Percentiles rank a stretch among this genome's conserved stretches.
Evolutionary conservation across 1,139 yeast species (phyloP).

Genomic region (Hansenula lynferdii): DNA sequence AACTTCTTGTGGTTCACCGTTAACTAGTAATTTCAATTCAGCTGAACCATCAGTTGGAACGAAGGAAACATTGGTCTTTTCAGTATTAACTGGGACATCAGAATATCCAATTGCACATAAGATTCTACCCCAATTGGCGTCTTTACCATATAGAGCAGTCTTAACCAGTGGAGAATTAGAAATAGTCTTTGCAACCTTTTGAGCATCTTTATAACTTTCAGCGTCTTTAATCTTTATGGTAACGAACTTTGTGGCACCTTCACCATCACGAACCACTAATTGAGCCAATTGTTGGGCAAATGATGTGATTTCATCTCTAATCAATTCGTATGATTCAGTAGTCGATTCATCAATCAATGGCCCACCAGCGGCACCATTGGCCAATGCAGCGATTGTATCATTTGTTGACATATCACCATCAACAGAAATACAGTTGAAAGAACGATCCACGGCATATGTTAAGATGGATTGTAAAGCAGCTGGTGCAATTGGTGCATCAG

Average conservation of each 20-base stretch:
- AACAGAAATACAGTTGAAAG: constrained; percentile 92
- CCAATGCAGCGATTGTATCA: constrained; percentile 88
- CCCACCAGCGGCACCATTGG: constrained; percentile 95
- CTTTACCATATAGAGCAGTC: constrained; percentile 94
- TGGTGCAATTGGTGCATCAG: constrained; percentile 90
- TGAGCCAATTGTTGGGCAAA: constrained; percentile 85
- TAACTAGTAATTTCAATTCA: constrained; percentile 62
- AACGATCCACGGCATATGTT: constrained; percentile 66
- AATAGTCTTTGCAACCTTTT: constrained; percentile 73
- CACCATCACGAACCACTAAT: constrained; percentile 94
- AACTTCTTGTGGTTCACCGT: constrained; percentile 89
- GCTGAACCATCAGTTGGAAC: constrained; percentile 76
- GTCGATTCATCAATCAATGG: constrained; percentile 39
- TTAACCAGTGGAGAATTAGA: constrained; percentile 89
- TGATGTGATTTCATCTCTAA: constrained; percentile 56
- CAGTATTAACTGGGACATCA: constrained; percentile 54
- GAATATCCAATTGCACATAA: constrained; percentile 96
- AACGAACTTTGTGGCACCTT: constrained; percentile 98
- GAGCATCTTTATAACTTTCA: constrained; percentile 68
- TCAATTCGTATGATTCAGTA: constrained; percentile 46
- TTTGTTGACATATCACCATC: constrained; percentile 99
- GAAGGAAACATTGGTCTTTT: constrained; percentile 76
- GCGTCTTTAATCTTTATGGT: constrained; percentile 78
- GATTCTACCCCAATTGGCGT: constrained; percentile 98
- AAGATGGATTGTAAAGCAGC: constrained; percentile 64